Base-by-base conservation (phyloP, 164 flowering plant species). In the Aristolochia contorta region DNA sequence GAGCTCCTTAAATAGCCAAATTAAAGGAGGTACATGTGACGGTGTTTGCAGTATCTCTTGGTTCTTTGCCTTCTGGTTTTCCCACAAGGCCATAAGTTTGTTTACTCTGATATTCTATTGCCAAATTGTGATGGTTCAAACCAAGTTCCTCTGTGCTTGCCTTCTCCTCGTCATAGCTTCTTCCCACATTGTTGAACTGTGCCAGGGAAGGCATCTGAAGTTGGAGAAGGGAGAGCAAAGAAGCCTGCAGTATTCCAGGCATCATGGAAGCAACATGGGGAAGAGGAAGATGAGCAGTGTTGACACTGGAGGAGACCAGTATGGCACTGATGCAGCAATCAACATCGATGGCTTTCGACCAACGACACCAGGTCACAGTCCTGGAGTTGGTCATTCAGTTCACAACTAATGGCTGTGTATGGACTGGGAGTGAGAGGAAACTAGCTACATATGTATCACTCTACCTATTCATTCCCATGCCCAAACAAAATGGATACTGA, bases 321-420 rank as follows among this genome's bases (percentile, higher is more conserved):
- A 24, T 30, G 20, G 45, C 15, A 30, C 58, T 24, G 45, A 32
- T 30, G 9, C 18, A 19, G 58, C 12, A 25, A 56, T 33, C 12
- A 46, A 32, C 6, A 37, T 56, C 2, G 58, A 56, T 16, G 19
- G 32, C 16, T 16, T 30, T n/a, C 57, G 57, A 22, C 54, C 63
- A 19, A 60, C 63, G 2, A 25, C 63, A 16, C 63, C 63, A 25
- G 63, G 63, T 30, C 63, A 60, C 63, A 60, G 63, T 47, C 63
- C 63, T 23, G 63, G 63, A 10, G 54, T 60, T 15, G 63, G 63
- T 1, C 63, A 60, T 25, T 47, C 54, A n/a, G 20, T 60, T 47
- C 54, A 47, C 6, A 24, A 48, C 63, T 49, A 48, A 27, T 13
- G n/a, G 19, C 18, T 48, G 2, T 48, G 51, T 16, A 48, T 19